Evolutionary conservation across 768 basidiomycete genomes (phyloP).

Genomic region (Nidularia pulvinata): DNA sequence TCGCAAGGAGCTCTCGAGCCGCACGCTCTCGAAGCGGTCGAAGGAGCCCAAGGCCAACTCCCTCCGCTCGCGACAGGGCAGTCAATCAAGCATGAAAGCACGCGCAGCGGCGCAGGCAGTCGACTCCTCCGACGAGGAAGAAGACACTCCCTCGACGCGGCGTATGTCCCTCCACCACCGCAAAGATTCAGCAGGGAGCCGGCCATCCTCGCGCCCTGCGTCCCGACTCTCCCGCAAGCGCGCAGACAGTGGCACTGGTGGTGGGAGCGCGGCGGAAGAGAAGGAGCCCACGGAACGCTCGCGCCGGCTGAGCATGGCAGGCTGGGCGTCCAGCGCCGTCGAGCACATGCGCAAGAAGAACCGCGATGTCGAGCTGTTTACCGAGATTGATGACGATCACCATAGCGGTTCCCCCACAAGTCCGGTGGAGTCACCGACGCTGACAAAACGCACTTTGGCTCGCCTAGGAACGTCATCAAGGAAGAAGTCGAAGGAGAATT

Average conservation of each 20-base stretch:
- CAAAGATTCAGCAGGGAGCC: conserved; percentile 40
- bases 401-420: conserved; percentile 21
- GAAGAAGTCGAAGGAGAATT: conserved; percentile 31
- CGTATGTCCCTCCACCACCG: conserved; percentile 22
- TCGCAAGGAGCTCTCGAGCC: conserved; percentile 9
- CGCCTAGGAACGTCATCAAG: conserved; percentile 22
- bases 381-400: conserved; percentile 52
- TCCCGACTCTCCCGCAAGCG: conserved; percentile 69
- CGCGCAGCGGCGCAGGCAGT: conserved; percentile 12
- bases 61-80: conserved; percentile 15
- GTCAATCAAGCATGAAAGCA: no score
- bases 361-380: conserved; percentile 57
- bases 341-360: conserved; percentile 60
- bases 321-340: conserved; percentile 71
- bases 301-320: conserved; percentile 47
- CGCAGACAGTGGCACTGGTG: conserved; percentile 52
- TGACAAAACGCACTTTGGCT: conserved; percentile 11
- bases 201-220: conserved; percentile 46
- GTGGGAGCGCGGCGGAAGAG: conserved; percentile 13
- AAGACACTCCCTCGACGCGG: conserved; percentile 7
- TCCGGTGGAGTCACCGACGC: conserved; percentile 22
- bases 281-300: conserved; percentile 33
- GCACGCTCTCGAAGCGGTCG: conserved; percentile 8
- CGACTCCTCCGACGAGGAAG: conserved; percentile 35
- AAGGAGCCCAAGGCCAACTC: conserved; percentile 25